These are phyloP conservation scores for Trametes polyzona DNA, from an alignment of 1,284 basidiomycete genomes.

Conservation along the genomic window DNA sequence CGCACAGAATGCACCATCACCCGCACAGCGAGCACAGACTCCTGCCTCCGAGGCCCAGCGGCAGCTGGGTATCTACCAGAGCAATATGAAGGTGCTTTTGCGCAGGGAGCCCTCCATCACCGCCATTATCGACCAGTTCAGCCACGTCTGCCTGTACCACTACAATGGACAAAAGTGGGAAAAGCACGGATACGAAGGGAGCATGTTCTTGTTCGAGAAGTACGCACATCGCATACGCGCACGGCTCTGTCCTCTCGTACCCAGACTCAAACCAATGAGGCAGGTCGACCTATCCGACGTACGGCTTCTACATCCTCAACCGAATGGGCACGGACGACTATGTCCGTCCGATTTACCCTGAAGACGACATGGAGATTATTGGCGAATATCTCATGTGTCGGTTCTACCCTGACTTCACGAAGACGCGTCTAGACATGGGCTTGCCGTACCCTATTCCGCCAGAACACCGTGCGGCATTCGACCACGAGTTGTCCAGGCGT, in stretches of 20 bases:
- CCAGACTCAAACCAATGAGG: slow-evolving; percentile 6
- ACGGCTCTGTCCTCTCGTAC: not conserved
- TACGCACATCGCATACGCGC: slow-evolving; percentile 38
- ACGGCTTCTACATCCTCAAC: slow-evolving; percentile 88
- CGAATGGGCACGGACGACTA: slow-evolving; percentile 87
- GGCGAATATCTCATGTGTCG: slow-evolving; percentile 77
- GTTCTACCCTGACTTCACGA: slow-evolving; percentile 71
- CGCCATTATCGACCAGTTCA: slow-evolving; percentile 84
- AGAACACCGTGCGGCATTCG: slow-evolving; percentile 28
- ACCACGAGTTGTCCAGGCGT: slow-evolving; percentile 32
- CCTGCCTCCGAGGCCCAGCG: slow-evolving; percentile 27
- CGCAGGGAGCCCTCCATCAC: slow-evolving; percentile 81
- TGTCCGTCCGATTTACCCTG: slow-evolving; percentile 74
- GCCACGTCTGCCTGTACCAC: slow-evolving; percentile 81
- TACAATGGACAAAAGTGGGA: slow-evolving; percentile 75
- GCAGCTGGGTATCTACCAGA: slow-evolving; percentile 50
- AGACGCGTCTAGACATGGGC: slow-evolving; percentile 48
- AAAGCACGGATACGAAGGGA: slow-evolving; percentile 86
- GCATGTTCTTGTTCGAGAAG: slow-evolving; percentile 89
- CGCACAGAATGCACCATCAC: slow-evolving; percentile 17
- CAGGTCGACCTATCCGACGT: slow-evolving; percentile 74
- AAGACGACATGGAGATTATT: slow-evolving; percentile 73
- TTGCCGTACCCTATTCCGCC: slow-evolving; percentile 35
- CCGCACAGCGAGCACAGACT: slow-evolving; percentile 30
- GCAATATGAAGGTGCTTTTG: slow-evolving; percentile 84